Percentiles rank a stretch among this genome's conserved stretches.
Conservation (phyloP, 495 filamentous ascomycete species). For the Penicillium cataractarum region DNA sequence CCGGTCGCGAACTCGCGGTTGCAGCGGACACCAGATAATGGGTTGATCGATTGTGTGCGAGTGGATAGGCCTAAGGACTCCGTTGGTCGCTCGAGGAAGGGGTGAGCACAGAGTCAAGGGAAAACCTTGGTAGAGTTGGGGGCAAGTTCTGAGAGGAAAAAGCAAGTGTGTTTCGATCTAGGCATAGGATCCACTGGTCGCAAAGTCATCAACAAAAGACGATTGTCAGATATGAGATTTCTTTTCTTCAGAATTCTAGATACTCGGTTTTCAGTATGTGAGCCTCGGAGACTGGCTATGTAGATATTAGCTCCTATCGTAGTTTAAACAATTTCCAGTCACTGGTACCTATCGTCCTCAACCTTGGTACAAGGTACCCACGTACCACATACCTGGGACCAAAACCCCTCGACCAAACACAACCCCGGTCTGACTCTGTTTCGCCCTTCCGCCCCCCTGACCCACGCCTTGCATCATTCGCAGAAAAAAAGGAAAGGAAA, state of each 20-base stretch:
- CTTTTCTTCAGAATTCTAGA: too few relatives aligned
- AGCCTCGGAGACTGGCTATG: too few relatives aligned
- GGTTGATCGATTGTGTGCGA: background rate
- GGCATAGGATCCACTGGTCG: background rate
- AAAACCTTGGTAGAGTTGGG: background rate
- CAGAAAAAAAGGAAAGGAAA: background rate
- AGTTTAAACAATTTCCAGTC: background rate
- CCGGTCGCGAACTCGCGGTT: conserved; percentile 27
- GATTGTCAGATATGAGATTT: background rate
- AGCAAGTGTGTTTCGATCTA: conserved; percentile 1
- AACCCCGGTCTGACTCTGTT: conserved; percentile 1
- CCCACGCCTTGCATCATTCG: conserved; percentile 13
- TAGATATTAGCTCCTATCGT: background rate
- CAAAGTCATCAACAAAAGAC: conserved; percentile 4
- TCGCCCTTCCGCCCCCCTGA: conserved; percentile 7
- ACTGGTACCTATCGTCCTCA: conserved; percentile 9
- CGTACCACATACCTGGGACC: conserved; percentile 28
- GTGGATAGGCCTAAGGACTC: background rate
- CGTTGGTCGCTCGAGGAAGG: background rate
- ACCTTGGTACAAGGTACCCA: conserved; percentile 18
- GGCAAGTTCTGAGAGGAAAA: background rate
- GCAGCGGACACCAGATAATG: conserved; percentile 33
- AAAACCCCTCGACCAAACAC: background rate
- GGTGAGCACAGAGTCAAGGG: background rate
- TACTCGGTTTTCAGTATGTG: too few relatives aligned